phyloP scores from a whole-genome alignment of 768 basidiomycete species.

The Lactifluus hygrophoroides region DNA sequence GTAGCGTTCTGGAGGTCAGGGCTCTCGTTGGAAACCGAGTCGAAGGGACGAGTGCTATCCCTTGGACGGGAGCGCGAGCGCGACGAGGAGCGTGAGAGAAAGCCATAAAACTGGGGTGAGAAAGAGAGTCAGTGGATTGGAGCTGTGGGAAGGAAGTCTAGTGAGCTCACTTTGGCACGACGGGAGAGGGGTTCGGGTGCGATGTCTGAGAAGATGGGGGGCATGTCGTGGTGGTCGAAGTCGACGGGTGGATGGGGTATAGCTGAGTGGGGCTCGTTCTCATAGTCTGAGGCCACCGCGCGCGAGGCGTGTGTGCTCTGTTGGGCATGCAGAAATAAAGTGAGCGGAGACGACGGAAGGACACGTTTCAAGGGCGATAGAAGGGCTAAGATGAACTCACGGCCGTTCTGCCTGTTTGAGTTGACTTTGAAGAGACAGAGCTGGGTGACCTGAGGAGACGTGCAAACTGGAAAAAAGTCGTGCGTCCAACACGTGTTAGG shows the following conservation, averaged over 20 bases:
- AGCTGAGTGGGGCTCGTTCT: slow-evolving; percentile 15
- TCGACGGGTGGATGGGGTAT: slow-evolving; percentile 14
- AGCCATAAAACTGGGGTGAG: slow-evolving; percentile 44
- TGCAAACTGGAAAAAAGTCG: slow-evolving; percentile 20
- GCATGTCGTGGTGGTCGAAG: slow-evolving; percentile 20
- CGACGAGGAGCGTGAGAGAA: slow-evolving; percentile 40
- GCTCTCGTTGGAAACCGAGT: slow-evolving; percentile 24
- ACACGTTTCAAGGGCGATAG: slow-evolving; percentile 9
- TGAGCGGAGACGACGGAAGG: slow-evolving; percentile 1
- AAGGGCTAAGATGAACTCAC: slow-evolving; percentile 11
- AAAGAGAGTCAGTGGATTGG: not conserved
- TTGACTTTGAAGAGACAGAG: slow-evolving; percentile 18
- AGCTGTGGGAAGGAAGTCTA: not conserved
- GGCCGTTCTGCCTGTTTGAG: slow-evolving; percentile 14
- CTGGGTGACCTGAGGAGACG: slow-evolving; percentile 20
- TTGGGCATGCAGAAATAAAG: not conserved
- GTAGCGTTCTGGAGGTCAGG: slow-evolving; percentile 19
- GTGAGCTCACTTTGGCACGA: slow-evolving; percentile 16
- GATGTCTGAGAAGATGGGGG: slow-evolving; percentile 9
- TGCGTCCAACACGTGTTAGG: slow-evolving; percentile 31
- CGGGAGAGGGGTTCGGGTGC: slow-evolving; percentile 2
- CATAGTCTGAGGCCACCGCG: slow-evolving; percentile 19
- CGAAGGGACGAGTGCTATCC: slow-evolving; percentile 13
- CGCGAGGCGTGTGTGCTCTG: slow-evolving; percentile 22
- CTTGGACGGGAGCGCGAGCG: slow-evolving; percentile 51